Conservation (phyloP, 1,139 yeast species). For the Saccharomyces pastorianus region DNA sequence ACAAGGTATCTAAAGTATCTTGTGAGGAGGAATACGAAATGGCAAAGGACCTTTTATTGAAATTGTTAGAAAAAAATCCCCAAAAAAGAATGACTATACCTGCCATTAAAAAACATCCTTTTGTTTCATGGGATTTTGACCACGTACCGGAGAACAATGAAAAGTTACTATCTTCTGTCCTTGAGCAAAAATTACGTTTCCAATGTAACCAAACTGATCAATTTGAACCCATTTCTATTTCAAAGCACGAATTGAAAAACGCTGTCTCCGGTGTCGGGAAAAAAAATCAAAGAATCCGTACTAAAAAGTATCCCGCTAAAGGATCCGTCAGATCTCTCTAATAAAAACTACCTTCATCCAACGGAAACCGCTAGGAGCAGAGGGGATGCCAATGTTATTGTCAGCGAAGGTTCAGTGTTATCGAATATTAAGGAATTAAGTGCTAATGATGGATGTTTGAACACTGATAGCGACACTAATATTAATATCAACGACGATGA, state of each 20-base stretch:
- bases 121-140: conserved; percentile 35
- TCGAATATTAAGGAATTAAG: conserved; percentile 8
- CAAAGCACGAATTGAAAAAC: conserved; percentile 59
- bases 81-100: conserved; percentile 56
- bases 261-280: conserved; percentile 79
- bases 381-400: conserved; percentile 12
- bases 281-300: conserved; percentile 50
- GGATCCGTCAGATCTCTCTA: conserved; percentile 3
- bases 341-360: not conserved
- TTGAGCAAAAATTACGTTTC: conserved; percentile 20
- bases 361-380: not conserved
- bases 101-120: conserved; percentile 75
- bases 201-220: conserved; percentile 24
- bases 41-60: conserved; percentile 59
- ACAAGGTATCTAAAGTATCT: conserved; percentile 25
- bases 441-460: not conserved
- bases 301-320: conserved; percentile 40
- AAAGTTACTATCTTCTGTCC: conserved; percentile 11
- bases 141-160: conserved; percentile 14
- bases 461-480: not conserved
- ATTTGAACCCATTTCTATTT: conserved; percentile 45
- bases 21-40: conserved; percentile 45
- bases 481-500: not conserved
- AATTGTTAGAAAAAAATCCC: conserved; percentile 67
- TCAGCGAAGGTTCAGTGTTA: conserved; percentile 15